Evolutionary conservation across 257 asterid species (phyloP).

Genomic region (Rehmannia glutinosa): DNA sequence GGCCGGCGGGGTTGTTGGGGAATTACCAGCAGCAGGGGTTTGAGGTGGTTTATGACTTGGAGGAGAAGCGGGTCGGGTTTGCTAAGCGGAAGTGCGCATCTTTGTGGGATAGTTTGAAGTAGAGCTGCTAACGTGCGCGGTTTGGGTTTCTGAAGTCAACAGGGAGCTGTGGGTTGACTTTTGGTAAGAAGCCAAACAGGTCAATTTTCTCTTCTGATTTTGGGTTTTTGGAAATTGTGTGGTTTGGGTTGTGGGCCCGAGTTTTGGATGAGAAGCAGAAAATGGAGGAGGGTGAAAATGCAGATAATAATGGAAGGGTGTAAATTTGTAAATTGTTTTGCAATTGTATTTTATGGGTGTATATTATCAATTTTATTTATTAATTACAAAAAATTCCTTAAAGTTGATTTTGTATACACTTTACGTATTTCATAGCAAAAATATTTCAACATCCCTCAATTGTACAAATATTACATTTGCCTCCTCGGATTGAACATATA

Average conservation of each 20-base stretch:
- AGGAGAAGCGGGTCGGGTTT: constrained; percentile 65
- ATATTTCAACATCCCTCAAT: too few relatives aligned
- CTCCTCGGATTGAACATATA: too few relatives aligned
- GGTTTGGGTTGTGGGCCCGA: not conserved
- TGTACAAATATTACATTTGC: too few relatives aligned
- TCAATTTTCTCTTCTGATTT: not conserved
- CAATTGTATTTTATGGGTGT: too few relatives aligned
- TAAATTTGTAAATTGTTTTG: constrained; percentile 1
- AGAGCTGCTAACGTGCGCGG: constrained; percentile 20
- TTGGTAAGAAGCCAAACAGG: not conserved
- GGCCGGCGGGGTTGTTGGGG: constrained; percentile 94
- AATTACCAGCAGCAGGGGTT: constrained; percentile 97
- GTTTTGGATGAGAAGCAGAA: constrained; percentile 18
- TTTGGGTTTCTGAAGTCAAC: not conserved
- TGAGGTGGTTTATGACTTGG: constrained; percentile 94
- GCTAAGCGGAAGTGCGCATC: constrained; percentile 80
- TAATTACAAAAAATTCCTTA: too few relatives aligned
- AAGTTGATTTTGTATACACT: too few relatives aligned
- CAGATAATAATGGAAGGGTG: not conserved
- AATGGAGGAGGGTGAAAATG: constrained; percentile 12
- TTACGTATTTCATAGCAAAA: too few relatives aligned
- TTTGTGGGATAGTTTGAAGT: constrained; percentile 67
- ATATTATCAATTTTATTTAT: too few relatives aligned
- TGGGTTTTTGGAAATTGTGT: not conserved
- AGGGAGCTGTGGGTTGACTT: constrained; percentile 14